A percentile compares a stretch with the other conserved stretches of the same genome.
Evolutionary conservation across 2,329 filamentous ascomycete genomes (phyloP).

Genomic region (Calonectria pseudoreteaudii): DNA sequence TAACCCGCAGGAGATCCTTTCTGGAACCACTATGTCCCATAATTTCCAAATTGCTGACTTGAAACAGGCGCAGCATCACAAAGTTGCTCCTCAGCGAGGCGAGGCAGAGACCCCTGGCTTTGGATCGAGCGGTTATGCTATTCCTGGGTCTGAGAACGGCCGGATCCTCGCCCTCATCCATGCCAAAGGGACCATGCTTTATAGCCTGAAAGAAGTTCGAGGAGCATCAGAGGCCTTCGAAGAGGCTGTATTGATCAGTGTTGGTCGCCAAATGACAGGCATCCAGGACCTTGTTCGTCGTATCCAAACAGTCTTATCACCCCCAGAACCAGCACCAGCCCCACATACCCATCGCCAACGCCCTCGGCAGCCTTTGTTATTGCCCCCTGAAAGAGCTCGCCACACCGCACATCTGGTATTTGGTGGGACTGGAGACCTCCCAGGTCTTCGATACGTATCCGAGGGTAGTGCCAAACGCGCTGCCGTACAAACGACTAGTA

Average conservation of each 20-base stretch:
- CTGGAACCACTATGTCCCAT: slow-evolving; percentile 16
- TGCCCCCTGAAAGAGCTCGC: slow-evolving; percentile 86
- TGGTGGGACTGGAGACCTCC: slow-evolving; percentile 77
- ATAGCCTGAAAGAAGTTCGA: slow-evolving; percentile 84
- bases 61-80: slow-evolving; percentile 39
- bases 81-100: slow-evolving; percentile 31
- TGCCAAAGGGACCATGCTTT: slow-evolving; percentile 98
- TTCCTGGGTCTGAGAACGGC: slow-evolving; percentile 89
- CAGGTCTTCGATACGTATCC: slow-evolving; percentile 77
- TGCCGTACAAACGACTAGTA: slow-evolving; percentile 93
- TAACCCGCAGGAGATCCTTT: slow-evolving; percentile 23
- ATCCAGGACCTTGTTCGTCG: slow-evolving; percentile 83
- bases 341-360: slow-evolving; percentile 18
- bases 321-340: slow-evolving; percentile 27
- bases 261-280: slow-evolving; percentile 75
- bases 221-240: slow-evolving; percentile 91
- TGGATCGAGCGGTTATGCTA: slow-evolving; percentile 74
- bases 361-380: slow-evolving; percentile 70
- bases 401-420: slow-evolving; percentile 89
- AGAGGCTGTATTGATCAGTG: slow-evolving; percentile 90
- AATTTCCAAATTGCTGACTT: slow-evolving; percentile 37
- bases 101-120: slow-evolving; percentile 42
- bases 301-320: slow-evolving; percentile 78
- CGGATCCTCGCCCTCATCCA: slow-evolving; percentile 94
- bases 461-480: slow-evolving; percentile 80